These are phyloP conservation scores for Akebia trifoliata DNA, from an alignment of 164 flowering plant species.

Conservation along the genomic window DNA sequence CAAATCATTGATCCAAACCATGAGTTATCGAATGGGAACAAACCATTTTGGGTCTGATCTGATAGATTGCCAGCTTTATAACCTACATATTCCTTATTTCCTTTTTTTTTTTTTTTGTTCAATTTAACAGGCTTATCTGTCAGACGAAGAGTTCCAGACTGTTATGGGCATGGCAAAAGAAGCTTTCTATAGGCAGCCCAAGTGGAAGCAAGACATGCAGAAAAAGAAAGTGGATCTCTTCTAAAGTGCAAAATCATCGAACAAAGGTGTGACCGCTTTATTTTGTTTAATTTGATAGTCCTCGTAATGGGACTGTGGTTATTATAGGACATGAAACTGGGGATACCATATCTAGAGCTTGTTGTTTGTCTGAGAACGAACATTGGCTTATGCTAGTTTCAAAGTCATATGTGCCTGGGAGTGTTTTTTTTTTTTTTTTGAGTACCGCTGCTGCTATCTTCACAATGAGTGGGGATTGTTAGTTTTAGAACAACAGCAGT, in stretches of 20 bases:
- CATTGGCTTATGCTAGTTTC: conserved; percentile 12
- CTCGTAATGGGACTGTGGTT: too few relatives aligned
- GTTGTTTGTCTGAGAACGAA: conserved; percentile 17
- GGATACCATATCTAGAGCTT: conserved; percentile 20
- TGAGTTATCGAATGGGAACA: too few relatives aligned
- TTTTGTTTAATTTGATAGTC: too few relatives aligned
- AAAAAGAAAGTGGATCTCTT: conserved; percentile 87
- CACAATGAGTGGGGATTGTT: not conserved
- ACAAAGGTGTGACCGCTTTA: conserved; percentile 7
- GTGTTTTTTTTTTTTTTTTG: conserved; percentile 21
- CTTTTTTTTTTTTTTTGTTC: not conserved
- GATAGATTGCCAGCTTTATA: not conserved
- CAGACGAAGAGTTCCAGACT: conserved; percentile 67
- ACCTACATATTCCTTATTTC: not conserved
- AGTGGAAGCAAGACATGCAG: conserved; percentile 95
- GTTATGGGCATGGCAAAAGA: conserved; percentile 77
- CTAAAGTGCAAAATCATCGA: conserved; percentile 24
- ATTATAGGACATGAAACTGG: not conserved
- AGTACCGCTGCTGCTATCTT: conserved; percentile 22
- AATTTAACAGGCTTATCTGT: conserved; percentile 63
- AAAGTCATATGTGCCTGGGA: conserved; percentile 26
- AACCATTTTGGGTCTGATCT: too few relatives aligned
- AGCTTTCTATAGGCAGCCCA: conserved; percentile 72
- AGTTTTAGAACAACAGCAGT: conserved; percentile 16
- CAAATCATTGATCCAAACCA: too few relatives aligned